These are phyloP conservation scores for Colletotrichum spaethianum DNA, from an alignment of 2,329 filamentous ascomycete genomes.

Conservation along the genomic window DNA sequence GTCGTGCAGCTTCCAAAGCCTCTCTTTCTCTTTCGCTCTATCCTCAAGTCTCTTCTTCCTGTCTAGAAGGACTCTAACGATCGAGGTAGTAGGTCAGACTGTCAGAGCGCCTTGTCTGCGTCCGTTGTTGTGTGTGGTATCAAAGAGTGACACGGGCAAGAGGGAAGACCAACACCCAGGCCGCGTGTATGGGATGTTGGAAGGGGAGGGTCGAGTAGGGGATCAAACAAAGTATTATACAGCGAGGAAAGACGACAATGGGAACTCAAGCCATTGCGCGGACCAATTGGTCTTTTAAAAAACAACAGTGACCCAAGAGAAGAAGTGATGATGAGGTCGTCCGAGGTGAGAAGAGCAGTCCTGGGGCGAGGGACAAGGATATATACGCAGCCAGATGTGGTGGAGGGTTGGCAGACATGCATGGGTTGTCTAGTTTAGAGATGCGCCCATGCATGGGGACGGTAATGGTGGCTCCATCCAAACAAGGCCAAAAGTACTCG, in stretches of 20 bases:
- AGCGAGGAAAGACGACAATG: slow-evolving; percentile 39
- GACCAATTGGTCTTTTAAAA: slow-evolving; percentile 52
- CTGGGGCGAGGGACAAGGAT: slow-evolving; percentile 60
- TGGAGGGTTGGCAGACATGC: slow-evolving; percentile 31
- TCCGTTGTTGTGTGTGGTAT: slow-evolving; percentile 33
- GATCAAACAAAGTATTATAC: slow-evolving; percentile 49
- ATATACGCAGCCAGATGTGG: slow-evolving; percentile 57
- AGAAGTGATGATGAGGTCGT: slow-evolving; percentile 43
- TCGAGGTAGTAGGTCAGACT: slow-evolving; percentile 28
- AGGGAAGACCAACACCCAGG: slow-evolving; percentile 39
- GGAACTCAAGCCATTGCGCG: slow-evolving; percentile 55
- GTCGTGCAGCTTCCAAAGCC: slow-evolving; percentile 30
- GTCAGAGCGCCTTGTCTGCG: slow-evolving; percentile 33
- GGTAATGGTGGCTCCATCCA: slow-evolving; percentile 35
- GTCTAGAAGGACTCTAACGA: slow-evolving; percentile 38
- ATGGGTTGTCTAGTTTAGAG: slow-evolving; percentile 35
- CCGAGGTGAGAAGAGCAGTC: slow-evolving; percentile 45
- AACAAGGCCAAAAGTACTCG: slow-evolving; percentile 38
- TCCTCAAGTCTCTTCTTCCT: slow-evolving; percentile 38
- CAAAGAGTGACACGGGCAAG: slow-evolving; percentile 41
- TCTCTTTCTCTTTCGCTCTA: slow-evolving; percentile 20
- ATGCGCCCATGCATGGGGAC: slow-evolving; percentile 41
- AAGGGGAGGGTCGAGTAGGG: slow-evolving; percentile 44
- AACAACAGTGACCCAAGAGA: slow-evolving; percentile 49
- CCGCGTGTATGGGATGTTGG: slow-evolving; percentile 38